Conservation (phyloP, 2,329 filamentous ascomycete genomes). For the Fusarium pseudonygamai region DNA sequence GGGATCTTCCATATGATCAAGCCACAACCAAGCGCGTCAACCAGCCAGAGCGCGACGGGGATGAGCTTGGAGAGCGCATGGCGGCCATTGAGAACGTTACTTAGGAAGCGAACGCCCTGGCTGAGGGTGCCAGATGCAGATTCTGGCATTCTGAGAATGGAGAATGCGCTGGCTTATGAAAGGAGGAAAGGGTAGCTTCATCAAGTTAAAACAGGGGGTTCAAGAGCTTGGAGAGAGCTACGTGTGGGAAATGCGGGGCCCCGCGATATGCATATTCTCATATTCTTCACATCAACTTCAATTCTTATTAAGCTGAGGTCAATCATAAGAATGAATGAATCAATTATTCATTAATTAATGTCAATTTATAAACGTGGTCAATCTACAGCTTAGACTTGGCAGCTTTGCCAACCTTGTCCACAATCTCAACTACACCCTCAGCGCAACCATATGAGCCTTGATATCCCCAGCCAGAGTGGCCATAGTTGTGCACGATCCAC, state of each 20-base stretch:
- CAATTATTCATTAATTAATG: background rate
- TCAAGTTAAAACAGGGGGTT: constrained; percentile 18
- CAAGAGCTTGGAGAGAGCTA: constrained; percentile 26
- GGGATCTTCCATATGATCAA: constrained; percentile 83
- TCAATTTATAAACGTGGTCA: background rate
- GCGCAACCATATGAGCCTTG: constrained; percentile 77
- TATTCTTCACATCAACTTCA: background rate
- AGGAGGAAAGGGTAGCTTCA: constrained; percentile 17
- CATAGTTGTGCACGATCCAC: constrained; percentile 83
- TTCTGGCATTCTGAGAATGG: constrained; percentile 42
- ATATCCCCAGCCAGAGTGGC: constrained; percentile 82
- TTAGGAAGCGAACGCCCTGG: constrained; percentile 45
- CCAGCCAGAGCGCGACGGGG: constrained; percentile 70
- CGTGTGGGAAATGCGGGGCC: constrained; percentile 21
- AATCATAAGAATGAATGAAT: background rate
- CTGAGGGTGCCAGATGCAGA: constrained; percentile 36
- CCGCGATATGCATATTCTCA: constrained; percentile 41
- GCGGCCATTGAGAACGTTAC: constrained; percentile 59
- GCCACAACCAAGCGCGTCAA: constrained; percentile 76
- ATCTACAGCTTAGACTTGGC: constrained; percentile 45
- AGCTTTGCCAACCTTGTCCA: constrained; percentile 63
- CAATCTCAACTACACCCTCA: constrained; percentile 71
- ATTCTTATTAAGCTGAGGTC: background rate
- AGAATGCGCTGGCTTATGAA: constrained; percentile 15
- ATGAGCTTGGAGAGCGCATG: constrained; percentile 61